Base-by-base conservation (phyloP, 768 basidiomycete species). In the Lactarius akahatsu region DNA sequence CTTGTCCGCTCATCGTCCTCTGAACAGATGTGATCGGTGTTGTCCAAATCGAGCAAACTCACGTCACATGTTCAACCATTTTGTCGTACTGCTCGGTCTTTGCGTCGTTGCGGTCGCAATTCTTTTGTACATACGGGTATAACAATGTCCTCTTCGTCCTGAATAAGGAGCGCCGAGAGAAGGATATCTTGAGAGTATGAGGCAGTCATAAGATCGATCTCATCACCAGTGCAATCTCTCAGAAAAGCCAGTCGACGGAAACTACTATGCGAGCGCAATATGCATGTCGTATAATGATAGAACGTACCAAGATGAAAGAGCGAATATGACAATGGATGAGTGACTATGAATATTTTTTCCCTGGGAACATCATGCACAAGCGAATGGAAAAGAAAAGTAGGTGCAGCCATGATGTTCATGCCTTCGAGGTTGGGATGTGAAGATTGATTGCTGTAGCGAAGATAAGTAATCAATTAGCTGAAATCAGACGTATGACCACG, bases 351-450 rank as follows among this genome's bases (percentile, higher is more conserved):
- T 63, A 62, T 65, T 50, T 62, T 57, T 56, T 55, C 56, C 57
- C 36, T 55, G 41, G 54, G 34, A 67, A 67, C 52, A 47, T 69
- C 56, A 32, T 59, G 61, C 52, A 70, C 65, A 70, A 64, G 70
- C 67, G 70, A 69, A 68, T 59, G 59, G 67, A 72, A 72, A 69
- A 72, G 57, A 64, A 71, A 61, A 23, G 30, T 54, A 34, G 38
- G 36, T 54, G 54, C 34, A 15, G 26, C 55, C 54, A 50, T 54
- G 58, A 52, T 45, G 65, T 78, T 82, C 83, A 90, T 73, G 85
- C 78, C 80, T 92, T 91, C 71, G 89, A 90, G 67, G 88, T 84
- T 66, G 91, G 92, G 68, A 94, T 93, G 73, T 94, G 90, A 67
- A 93, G 84, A 74, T 94, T 94, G 74, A 94, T 94, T 26, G 92